Base-by-base conservation (phyloP, 1,139 yeast species). In the Spencermartinsiella ligniputridi region DNA sequence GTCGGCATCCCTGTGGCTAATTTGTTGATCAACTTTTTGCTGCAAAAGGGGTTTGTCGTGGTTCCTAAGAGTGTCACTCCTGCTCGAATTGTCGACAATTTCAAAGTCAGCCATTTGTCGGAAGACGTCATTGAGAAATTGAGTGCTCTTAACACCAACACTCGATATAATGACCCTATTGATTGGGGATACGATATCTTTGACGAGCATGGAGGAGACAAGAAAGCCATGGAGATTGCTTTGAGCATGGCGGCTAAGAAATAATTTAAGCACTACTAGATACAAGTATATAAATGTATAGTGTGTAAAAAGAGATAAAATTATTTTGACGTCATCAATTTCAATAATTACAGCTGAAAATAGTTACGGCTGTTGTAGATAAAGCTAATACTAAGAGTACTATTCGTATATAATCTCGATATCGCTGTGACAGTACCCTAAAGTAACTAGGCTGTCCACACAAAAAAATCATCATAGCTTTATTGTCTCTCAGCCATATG, bases 1-100 rank as follows among this genome's bases (percentile, higher is more conserved):
- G 71, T 80, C 58, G 60, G 63, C 19, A 79, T 74, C 39, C 67
- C 75, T 3, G 69, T 84, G n/a, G 90, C 87, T 35, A 76, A 79
- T 50, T 68, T 85, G 17, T 69, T 81, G 49, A 69, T 85, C 51
- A 78, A 83, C 45, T 86, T 89, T 89, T 81, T 77, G 43, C 68
- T 82, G 24, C 75, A 77, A 64, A 79, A 88, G 66, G 85, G 83
- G 29, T 72, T 78, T 39, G 78, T 79, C 25, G 84, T 81, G 11
- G 68, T 86, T 52, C 90, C 94, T 46, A 86, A 86, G 67, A 80
- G 90, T 22, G 75, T 76, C 39, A 79, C 75, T 27, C 74, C 77
- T 6, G 59, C 65, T 9, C 78, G 95, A 68, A 75, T 86, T 50
- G 72, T 61, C 39, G 63, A 75, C 44, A 86, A 86, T 67, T 67